These are phyloP conservation scores for Perilla frutescens DNA, from an alignment of 257 asterid species.

Conservation along the genomic window DNA sequence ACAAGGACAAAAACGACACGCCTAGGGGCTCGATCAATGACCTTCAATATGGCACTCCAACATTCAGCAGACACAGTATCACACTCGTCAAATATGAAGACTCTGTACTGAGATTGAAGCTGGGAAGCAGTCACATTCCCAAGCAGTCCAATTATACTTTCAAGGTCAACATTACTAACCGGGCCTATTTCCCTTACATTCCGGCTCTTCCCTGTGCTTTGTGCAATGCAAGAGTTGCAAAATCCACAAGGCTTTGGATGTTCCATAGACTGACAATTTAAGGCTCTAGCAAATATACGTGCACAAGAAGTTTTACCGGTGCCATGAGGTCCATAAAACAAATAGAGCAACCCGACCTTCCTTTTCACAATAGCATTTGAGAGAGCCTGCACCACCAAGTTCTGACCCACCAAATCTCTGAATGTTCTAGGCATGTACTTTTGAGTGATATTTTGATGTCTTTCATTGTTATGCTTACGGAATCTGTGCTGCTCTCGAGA, in stretches of 20 bases:
- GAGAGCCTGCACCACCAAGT: constrained; percentile 87
- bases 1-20: constrained; percentile 83
- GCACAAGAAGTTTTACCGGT: constrained; percentile 97
- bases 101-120: constrained; percentile 67
- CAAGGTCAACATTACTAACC: constrained; percentile 65
- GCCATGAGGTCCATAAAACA: constrained; percentile 94
- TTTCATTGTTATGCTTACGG: constrained; percentile 47
- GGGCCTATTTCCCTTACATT: constrained; percentile 81
- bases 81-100: constrained; percentile 84
- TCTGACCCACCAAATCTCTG: constrained; percentile 89
- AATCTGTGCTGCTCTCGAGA: constrained; percentile 50
- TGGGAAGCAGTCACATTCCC: constrained; percentile 59
- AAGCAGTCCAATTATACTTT: constrained; percentile 62
- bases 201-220: constrained; percentile 63
- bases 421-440: constrained; percentile 87
- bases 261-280: constrained; percentile 82
- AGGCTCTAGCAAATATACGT: constrained; percentile 80
- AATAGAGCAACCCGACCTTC: constrained; percentile 82
- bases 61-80: constrained; percentile 71
- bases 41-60: constrained; percentile 87
- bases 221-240: constrained; percentile 71
- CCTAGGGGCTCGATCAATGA: constrained; percentile 88
- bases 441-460: constrained; percentile 90
- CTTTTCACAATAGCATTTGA: constrained; percentile 73
- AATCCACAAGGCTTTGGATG: constrained; percentile 83